Percentiles rank a stretch among this genome's conserved stretches.
Conservation (phyloP, 208 protist species). For the Histomonas meleagridis region DNA sequence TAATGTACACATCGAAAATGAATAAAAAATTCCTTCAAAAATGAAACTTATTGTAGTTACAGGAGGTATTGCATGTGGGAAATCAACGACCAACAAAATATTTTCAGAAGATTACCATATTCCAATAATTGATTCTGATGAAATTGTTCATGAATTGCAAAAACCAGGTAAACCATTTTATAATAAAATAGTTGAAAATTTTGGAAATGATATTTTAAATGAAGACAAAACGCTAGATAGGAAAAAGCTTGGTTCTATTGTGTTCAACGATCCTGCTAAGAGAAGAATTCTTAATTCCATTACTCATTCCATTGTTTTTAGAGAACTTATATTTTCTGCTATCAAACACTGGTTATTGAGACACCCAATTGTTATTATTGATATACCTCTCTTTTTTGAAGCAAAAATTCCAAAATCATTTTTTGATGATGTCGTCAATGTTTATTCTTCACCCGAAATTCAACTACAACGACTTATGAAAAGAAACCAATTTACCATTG, state of each 20-base stretch:
- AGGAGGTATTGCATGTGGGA: constrained; percentile 15
- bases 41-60: constrained; percentile 10
- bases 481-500: not conserved
- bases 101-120: not conserved
- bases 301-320: not conserved
- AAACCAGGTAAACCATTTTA: not conserved
- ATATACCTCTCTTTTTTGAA: constrained; percentile 28
- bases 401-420: not conserved
- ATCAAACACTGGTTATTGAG: not conserved
- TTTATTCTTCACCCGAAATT: not conserved
- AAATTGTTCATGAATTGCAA: not conserved
- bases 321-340: not conserved
- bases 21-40: no score
- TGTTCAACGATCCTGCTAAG: not conserved
- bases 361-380: not conserved
- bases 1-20: no score
- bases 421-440: not conserved
- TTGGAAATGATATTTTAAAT: not conserved
- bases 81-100: not conserved
- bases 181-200: not conserved
- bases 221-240: not conserved
- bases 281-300: not conserved
- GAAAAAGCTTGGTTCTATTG: not conserved
- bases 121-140: not conserved
- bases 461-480: constrained; percentile 9